phyloP scores from a whole-genome alignment of 371 early-diverging fungal genomes.

The Saksenaea vasiformis region DNA sequence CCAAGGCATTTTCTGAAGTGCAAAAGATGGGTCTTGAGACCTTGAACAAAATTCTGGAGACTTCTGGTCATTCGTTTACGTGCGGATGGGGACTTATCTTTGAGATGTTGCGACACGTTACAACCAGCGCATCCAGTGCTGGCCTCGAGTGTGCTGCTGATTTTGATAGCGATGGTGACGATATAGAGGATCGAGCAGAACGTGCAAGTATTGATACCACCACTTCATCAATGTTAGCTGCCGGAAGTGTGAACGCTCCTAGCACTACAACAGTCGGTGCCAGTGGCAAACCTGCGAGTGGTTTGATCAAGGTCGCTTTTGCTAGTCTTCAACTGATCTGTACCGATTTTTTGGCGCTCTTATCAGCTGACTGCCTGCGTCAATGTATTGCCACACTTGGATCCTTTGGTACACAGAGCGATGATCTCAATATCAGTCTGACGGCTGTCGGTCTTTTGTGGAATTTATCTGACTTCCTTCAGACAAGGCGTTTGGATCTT shows the following conservation, averaged over 20 bases:
- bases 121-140: constrained; percentile 23
- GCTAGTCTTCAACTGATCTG: constrained; percentile 95
- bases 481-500: constrained; percentile 65
- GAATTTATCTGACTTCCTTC: constrained; percentile 84
- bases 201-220: constrained; percentile 37
- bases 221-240: constrained; percentile 23
- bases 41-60: constrained; percentile 86
- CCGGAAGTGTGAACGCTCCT: neutral
- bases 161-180: constrained; percentile 12
- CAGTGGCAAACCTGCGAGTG: constrained; percentile 31
- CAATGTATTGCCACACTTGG: constrained; percentile 85
- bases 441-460: constrained; percentile 93
- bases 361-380: constrained; percentile 75
- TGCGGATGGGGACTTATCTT: constrained; percentile 90
- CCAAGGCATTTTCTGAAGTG: constrained; percentile 60
- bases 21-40: constrained; percentile 88
- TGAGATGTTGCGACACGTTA: constrained; percentile 78
- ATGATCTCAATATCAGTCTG: constrained; percentile 93
- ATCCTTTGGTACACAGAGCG: constrained; percentile 80
- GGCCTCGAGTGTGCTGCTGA: constrained; percentile 14
- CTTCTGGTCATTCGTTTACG: constrained; percentile 86
- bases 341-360: constrained; percentile 86
- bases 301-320: constrained; percentile 86
- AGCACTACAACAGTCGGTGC: neutral
- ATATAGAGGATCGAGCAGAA: constrained; percentile 19